phyloP scores from a whole-genome alignment of 23 red algal genomes.

The Gracilaria caudata region DNA sequence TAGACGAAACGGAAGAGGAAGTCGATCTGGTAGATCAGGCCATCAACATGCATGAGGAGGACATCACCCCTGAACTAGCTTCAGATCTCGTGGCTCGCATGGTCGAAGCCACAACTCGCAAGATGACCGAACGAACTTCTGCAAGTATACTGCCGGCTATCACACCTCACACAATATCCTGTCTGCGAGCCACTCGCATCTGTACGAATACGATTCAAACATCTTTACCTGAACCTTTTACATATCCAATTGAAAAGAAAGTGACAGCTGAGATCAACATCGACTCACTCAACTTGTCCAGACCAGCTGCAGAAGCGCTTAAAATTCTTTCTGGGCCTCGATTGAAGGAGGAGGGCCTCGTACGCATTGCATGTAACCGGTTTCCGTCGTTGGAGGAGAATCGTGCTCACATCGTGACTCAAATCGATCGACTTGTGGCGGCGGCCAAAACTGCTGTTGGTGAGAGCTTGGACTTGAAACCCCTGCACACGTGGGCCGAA shows the following conservation, averaged over 20 bases:
- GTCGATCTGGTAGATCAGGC: not conserved
- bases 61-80: conserved; percentile 53
- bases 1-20: conserved; percentile 35
- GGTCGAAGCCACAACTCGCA: conserved; percentile 47
- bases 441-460: conserved; percentile 45
- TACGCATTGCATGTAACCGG: conserved; percentile 32
- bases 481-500: conserved; percentile 47
- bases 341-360: conserved; percentile 10
- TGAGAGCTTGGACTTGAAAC: conserved; percentile 35
- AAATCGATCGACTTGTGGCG: conserved; percentile 36
- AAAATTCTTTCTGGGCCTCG: conserved; percentile 30
- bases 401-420: conserved; percentile 26
- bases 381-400: conserved; percentile 68
- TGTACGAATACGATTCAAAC: conserved; percentile 43
- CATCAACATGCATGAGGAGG: conserved; percentile 12
- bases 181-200: conserved; percentile 52
- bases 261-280: conserved; percentile 44
- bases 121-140: conserved; percentile 23
- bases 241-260: conserved; percentile 59
- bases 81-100: conserved; percentile 44
- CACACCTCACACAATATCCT: conserved; percentile 59
- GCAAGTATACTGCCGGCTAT: conserved; percentile 36
- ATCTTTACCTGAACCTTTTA: conserved; percentile 12
- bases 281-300: conserved; percentile 8
- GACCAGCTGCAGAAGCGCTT: conserved; percentile 54